These are phyloP conservation scores for Gaultheria prostrata DNA, from an alignment of 148 eudicot species.

Conservation along the genomic window DNA sequence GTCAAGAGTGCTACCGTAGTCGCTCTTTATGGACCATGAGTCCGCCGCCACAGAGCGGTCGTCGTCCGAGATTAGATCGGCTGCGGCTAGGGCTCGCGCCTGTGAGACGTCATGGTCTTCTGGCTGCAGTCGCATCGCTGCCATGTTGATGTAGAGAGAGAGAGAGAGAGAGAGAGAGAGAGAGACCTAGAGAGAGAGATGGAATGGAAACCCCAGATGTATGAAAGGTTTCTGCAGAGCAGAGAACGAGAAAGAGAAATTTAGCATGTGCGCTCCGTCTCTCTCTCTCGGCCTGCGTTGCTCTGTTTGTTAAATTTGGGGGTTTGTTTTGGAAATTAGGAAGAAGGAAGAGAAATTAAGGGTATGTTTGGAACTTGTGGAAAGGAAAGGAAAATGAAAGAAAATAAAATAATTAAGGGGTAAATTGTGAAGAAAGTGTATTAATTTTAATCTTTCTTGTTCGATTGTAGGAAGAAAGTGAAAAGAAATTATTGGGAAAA, in stretches of 20 bases:
- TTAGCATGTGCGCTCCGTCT: not conserved
- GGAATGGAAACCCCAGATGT: slow-evolving; percentile 1
- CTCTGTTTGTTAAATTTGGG: too few relatives aligned
- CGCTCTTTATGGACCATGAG: slow-evolving; percentile 98
- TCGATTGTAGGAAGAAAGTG: too few relatives aligned
- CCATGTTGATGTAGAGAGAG: slow-evolving; percentile 34
- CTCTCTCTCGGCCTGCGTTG: not conserved
- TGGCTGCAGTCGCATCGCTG: slow-evolving; percentile 74
- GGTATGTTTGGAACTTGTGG: too few relatives aligned
- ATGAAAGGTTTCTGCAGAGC: not conserved
- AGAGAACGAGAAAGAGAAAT: not conserved
- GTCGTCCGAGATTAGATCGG: slow-evolving; percentile 93
- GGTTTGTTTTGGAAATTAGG: too few relatives aligned
- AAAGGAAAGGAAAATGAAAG: too few relatives aligned
- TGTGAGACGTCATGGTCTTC: slow-evolving; percentile 62
- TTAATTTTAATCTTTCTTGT: too few relatives aligned
- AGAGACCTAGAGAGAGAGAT: slow-evolving; percentile 9
- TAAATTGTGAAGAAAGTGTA: too few relatives aligned
- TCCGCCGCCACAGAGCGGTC: slow-evolving; percentile 96
- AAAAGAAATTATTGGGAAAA: too few relatives aligned
- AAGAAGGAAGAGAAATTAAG: too few relatives aligned
- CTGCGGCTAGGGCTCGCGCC: slow-evolving; percentile 45
- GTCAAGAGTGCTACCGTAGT: slow-evolving; percentile 90
- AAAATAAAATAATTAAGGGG: too few relatives aligned
- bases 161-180: slow-evolving; percentile 5